phyloP scores from a whole-genome alignment of 371 early-diverging fungal genomes.

The Dinochytrium kinnereticum region DNA sequence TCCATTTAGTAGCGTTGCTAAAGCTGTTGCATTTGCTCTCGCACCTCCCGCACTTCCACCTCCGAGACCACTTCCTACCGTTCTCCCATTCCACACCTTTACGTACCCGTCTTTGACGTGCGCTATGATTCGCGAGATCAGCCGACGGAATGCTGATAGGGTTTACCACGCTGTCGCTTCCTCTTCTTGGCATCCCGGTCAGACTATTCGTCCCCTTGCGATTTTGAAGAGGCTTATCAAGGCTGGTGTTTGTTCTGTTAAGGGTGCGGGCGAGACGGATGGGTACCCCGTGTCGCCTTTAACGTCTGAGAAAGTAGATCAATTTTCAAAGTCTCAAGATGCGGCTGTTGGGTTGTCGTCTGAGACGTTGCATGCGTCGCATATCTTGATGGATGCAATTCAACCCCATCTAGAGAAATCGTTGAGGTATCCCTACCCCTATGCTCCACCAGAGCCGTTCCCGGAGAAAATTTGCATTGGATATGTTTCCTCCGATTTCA shows the following conservation, averaged over 20 bases:
- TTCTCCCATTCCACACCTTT: constrained; percentile 93
- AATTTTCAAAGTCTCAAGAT: too few relatives aligned
- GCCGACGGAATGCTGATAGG: constrained; percentile 72
- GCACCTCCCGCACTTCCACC: constrained; percentile 18
- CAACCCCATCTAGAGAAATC: neutral
- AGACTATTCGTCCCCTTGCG: constrained; percentile 30
- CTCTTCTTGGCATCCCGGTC: constrained; percentile 47
- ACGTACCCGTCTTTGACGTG: constrained; percentile 80
- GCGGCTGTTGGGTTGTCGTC: neutral
- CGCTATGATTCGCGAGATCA: constrained; percentile 84
- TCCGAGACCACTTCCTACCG: constrained; percentile 73
- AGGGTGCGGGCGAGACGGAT: neutral
- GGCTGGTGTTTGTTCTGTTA: neutral
- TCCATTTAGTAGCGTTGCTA: neutral
- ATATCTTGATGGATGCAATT: constrained; percentile 1
- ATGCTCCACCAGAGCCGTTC: constrained; percentile 71
- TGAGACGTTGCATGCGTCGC: constrained; percentile 6
- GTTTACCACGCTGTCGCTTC: constrained; percentile 39
- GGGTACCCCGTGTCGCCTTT: neutral
- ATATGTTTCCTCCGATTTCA: constrained; percentile 91
- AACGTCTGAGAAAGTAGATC: neutral
- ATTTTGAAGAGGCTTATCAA: neutral
- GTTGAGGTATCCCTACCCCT: constrained; percentile 52
- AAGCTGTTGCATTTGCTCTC: neutral
- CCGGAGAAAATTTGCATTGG: constrained; percentile 67